Evolutionary conservation across 306 rosid species (phyloP), one percentile per base, ranked within the genome.

Genomic region (Rosa persica): DNA sequence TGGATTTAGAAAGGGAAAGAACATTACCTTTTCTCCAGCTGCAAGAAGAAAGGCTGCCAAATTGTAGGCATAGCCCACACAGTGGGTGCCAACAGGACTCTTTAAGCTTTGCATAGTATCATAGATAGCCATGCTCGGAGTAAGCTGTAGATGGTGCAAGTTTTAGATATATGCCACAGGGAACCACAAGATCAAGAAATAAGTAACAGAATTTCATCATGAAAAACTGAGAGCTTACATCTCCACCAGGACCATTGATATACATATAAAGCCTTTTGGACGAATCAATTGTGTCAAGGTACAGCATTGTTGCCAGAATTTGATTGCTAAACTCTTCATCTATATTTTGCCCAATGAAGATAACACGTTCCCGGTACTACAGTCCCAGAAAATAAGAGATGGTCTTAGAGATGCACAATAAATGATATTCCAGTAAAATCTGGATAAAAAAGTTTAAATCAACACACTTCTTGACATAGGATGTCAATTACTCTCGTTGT

Each of bases 231-330:
- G 43, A 73, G 80, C 98, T 93, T 88, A 95, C 99, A 86, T 95
- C 99, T 80, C 99, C 99, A 78, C 99, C 99, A 80, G 96, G 97
- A 72, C 94, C 92, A 82, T 93, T 91, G 84, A 95, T 87, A 85
- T 89, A 95, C 93, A 95, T 80, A 78, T 85, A 90, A 66, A 95
- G 87, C 85, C 67, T 86, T 81, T 86, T 86, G 78, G 90, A 77
- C 54, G 73, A 72, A 25, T 95, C 97, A 81, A 95, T 3, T 72
- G 87, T 91, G 82, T 95, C 99, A 10, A 95, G 99, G 87, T 95
- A 95, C 44, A 95, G 77, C 97, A 95, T 84, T 39, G 99, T 95
- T 44, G 96, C 99, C 82, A 95, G 83, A 75, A 93, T 83, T 86
- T 95, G 96, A 78, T 93, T 93, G 87, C 99, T 91, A 67, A 89